Percentiles rank a stretch among this genome's conserved stretches.
These are phyloP conservation scores for Dimocarpus longan DNA, from an alignment of 345 rosid species.

Conservation along the genomic window DNA sequence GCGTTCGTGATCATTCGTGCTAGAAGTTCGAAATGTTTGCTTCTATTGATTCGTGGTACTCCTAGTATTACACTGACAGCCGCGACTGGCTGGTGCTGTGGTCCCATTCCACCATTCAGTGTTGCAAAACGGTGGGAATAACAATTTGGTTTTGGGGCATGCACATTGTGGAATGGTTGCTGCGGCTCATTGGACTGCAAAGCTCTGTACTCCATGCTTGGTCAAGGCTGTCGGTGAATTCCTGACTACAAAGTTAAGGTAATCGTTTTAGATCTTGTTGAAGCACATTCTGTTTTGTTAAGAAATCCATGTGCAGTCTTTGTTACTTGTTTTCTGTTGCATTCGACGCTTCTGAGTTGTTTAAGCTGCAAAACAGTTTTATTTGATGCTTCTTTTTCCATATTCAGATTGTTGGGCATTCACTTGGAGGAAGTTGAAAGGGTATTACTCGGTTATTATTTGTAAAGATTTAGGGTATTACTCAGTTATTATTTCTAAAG, in stretches of 20 bases:
- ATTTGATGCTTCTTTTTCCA: neutral
- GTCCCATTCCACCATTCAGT: slow-evolving; percentile 99
- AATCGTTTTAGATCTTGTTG: slow-evolving; percentile 22
- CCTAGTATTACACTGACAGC: slow-evolving; percentile 97
- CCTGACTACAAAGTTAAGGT: slow-evolving; percentile 86
- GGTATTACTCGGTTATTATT: neutral
- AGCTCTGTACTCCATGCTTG: slow-evolving; percentile 78
- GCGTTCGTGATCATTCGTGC: slow-evolving; percentile 88
- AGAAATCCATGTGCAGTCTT: too few relatives aligned
- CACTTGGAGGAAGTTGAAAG: slow-evolving; percentile 72
- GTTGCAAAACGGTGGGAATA: slow-evolving; percentile 88
- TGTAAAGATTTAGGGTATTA: too few relatives aligned
- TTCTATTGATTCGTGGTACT: slow-evolving; percentile 91
- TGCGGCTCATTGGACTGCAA: slow-evolving; percentile 98
- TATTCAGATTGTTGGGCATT: slow-evolving; percentile 89
- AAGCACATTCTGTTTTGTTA: neutral
- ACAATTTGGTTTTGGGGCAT: slow-evolving; percentile 91
- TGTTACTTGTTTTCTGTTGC: neutral
- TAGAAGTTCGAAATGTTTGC: slow-evolving; percentile 59
- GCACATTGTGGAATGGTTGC: slow-evolving; percentile 99
- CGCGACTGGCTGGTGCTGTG: slow-evolving; percentile 84
- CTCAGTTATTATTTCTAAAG: neutral
- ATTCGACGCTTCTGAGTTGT: neutral
- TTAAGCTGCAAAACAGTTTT: too few relatives aligned
- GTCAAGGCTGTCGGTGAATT: slow-evolving; percentile 63